phyloP scores from a whole-genome alignment of 2,329 filamentous ascomycete species.

The Grosmannia huntii region DNA sequence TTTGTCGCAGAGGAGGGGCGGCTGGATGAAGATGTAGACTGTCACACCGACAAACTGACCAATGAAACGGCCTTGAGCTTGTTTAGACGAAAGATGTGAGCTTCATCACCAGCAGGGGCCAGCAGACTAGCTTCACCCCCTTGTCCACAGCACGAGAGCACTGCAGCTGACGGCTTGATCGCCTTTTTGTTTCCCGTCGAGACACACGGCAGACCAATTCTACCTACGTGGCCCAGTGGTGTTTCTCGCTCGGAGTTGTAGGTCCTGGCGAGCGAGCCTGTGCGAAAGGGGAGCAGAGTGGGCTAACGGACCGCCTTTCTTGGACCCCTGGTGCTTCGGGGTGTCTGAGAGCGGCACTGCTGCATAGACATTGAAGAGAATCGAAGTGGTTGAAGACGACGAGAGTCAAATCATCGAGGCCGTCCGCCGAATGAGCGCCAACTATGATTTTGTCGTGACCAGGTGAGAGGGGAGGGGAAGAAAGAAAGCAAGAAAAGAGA shows the following conservation, averaged over 20 bases:
- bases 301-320: neutral
- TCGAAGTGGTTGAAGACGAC: conserved; percentile 91
- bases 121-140: neutral
- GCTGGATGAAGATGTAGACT: neutral
- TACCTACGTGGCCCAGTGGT: conserved; percentile 51
- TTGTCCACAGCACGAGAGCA: neutral
- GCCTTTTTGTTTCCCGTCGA: neutral
- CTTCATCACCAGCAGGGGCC: neutral
- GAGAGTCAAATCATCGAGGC: conserved; percentile 84
- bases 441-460: conserved; percentile 91
- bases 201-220: conserved; percentile 44
- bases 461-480: conserved; percentile 28
- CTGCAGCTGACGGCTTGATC: neutral
- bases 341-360: neutral
- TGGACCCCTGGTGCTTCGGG: neutral
- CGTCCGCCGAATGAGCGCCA: conserved; percentile 70
- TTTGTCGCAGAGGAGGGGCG: too few relatives aligned
- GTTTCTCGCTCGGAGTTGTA: conserved; percentile 49
- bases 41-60: neutral
- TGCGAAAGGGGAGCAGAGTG: neutral
- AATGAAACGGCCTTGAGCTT: neutral
- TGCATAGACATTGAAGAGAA: conserved; percentile 55
- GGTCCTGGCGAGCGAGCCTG: conserved; percentile 8
- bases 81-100: conserved; percentile 12
- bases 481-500: neutral